Evolutionary conservation across 139 green algal species (phyloP), one percentile per base, ranked within the genome.

Genomic region (Volvox africanus): DNA sequence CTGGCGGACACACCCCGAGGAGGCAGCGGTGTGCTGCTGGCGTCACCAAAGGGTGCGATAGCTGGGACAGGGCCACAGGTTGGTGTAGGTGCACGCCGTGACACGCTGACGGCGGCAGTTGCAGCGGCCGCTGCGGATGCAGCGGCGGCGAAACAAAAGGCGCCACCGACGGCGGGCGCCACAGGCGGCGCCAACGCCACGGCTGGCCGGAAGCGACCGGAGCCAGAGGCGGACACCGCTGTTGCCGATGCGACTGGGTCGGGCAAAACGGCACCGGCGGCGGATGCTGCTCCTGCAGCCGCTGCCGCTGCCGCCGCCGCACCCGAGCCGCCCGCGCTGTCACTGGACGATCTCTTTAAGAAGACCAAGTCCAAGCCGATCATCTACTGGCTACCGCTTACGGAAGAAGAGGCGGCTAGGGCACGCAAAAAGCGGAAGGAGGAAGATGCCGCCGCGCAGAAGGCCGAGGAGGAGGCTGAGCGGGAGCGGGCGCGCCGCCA

Each of bases 361-460:
- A 97, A 97, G 93, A 99, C 97, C 0, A 87, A 83, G n/a, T 77
- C 92, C 61, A 96, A 97, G 94, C 97, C 97, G 12, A 67, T 71
- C 19, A 91, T 99, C 44, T 99, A 98, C 92, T 99, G 95, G 92
- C 92, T 99, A 89, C 97, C 97, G 33, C 92, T 99, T 32, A 97
- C 95, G 26, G 95, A 98, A 11, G 95, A 95, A 37, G 89, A 97
- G 76, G 93, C 95, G 22, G 93, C 78, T 9, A 91, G 69, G 73
- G 86, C 71, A 22, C 86, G 86, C 20, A 94, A 94, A 78, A 93
- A 90, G 69, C 86, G 86, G 30, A 35, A 77, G 73, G 86, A 83
- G 50, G 86, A 69, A 55, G 86, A 90, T 50, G 86, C 71, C 30
- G 50, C 73, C 11, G 71, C 77, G 28, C 33, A 20, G 28, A 67